Evolutionary conservation across 345 rosid genomes (phyloP), one percentile per base, ranked within the genome.

Genomic region (Eutrema yunnanense): DNA sequence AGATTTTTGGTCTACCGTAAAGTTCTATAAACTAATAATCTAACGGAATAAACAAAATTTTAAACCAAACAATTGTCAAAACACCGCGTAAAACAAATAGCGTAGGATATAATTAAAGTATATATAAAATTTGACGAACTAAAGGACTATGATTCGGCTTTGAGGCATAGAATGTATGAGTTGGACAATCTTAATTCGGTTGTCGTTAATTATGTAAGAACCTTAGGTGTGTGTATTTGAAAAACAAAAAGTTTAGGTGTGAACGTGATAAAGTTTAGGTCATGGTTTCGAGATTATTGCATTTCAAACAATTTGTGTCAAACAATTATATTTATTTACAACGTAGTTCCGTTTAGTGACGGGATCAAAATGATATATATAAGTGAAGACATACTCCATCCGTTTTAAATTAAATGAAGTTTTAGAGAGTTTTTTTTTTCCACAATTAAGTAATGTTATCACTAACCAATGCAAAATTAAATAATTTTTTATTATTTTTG

Each of bases 231-330:
- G 42, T 16, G 0, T 6, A 9, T 34, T 36, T 16, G 16, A 52
- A 29, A 36, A 55, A 33, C 42, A 33, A 8, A 32, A 4, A 16
- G 3, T 56, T 36, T 34, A 26, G 49, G 36, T 60, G 50, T 40
- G 65, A 60, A 54, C 27, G 26, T 12, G 22, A 49, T 64, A n/a
- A 32, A 19, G 22, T 19, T 19, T 19, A 19, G 64, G 75, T 62
- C 13, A 33, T 32, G 52, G 43, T 11, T 49, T 29, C 36, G 51
- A 72, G 30, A 9, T 41, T 41, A 9, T 32, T 43, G 44, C 46
- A 53, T 43, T 72, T 62, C 42, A 50, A 62, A 61, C 67, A 71
- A 8, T n/a, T 29, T 32, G 12, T 60, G 59, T 54, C 5, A 32
- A 32, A 13, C 38, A 32, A 12, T 51, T 51, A 27, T 51, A 10